Conservation (phyloP, 352 stramenopile species). For the Pythium utonaiense region DNA sequence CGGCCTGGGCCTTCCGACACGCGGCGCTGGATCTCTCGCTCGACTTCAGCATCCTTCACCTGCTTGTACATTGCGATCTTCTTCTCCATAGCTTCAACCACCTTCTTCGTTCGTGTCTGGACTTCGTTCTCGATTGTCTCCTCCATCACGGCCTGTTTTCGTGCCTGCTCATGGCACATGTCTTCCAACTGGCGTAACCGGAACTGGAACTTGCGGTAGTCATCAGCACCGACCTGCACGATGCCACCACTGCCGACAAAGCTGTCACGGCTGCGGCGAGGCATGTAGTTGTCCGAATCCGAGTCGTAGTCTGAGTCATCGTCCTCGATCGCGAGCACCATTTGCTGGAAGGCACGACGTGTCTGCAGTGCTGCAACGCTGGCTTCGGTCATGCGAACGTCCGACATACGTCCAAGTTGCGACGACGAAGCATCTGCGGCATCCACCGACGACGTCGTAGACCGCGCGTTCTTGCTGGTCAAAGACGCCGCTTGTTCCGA, state of each 20-base stretch:
- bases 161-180: conserved; percentile 60
- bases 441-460: not conserved
- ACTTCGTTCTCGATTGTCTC: conserved; percentile 79
- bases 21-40: conserved; percentile 74
- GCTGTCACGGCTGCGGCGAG: conserved; percentile 8
- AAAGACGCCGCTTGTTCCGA: not conserved
- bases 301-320: conserved; percentile 69
- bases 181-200: conserved; percentile 77
- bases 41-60: conserved; percentile 73
- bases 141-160: conserved; percentile 70
- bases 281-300: conserved; percentile 30
- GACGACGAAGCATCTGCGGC: not conserved
- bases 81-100: conserved; percentile 75
- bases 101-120: conserved; percentile 51
- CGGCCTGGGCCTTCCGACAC: conserved; percentile 45
- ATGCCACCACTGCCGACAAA: conserved; percentile 27
- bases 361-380: conserved; percentile 72
- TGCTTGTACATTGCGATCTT: conserved; percentile 86
- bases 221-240: conserved; percentile 56
- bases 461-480: not conserved
- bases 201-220: conserved; percentile 85
- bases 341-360: conserved; percentile 77
- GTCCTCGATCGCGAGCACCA: conserved; percentile 80
- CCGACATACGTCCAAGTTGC: conserved; percentile 6
- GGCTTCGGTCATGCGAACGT: conserved; percentile 52